phyloP scores from a whole-genome alignment of 2,329 filamentous ascomycete species.

The Cephalotrichum gorgonifer region DNA sequence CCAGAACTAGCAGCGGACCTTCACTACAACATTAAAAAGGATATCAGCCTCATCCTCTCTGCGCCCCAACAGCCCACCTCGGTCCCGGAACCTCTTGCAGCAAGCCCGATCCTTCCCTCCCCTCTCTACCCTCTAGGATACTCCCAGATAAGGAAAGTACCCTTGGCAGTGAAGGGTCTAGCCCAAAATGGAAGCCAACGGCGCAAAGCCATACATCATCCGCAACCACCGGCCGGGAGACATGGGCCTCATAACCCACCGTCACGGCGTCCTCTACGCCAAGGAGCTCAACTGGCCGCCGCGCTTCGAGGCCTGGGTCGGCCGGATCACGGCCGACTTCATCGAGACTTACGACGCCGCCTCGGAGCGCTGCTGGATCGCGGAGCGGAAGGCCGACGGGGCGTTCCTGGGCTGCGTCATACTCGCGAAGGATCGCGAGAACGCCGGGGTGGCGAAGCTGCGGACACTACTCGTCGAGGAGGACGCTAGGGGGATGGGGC shows the following conservation, averaged over 20 bases:
- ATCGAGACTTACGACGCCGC: slow-evolving; percentile 12
- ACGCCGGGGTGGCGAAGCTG: slow-evolving; percentile 11
- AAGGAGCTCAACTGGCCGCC: slow-evolving; percentile 11
- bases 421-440: slow-evolving; percentile 11
- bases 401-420: slow-evolving; percentile 15
- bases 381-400: slow-evolving; percentile 9
- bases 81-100: too few relatives aligned
- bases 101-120: too few relatives aligned
- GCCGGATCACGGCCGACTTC: slow-evolving; percentile 14
- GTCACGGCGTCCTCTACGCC: slow-evolving; percentile 13
- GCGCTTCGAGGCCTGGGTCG: slow-evolving; percentile 13
- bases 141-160: too few relatives aligned
- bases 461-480: slow-evolving; percentile 15
- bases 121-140: too few relatives aligned
- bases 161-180: too few relatives aligned
- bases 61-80: too few relatives aligned
- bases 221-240: slow-evolving; percentile 12
- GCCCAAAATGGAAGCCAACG: not conserved
- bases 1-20: too few relatives aligned
- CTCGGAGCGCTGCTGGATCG: slow-evolving; percentile 18
- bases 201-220: not conserved
- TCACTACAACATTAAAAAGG: too few relatives aligned
- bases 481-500: slow-evolving; percentile 10
- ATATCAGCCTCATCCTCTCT: too few relatives aligned
- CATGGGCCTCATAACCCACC: slow-evolving; percentile 15